Percentiles rank a stretch among this genome's conserved stretches.
phyloP scores from a whole-genome alignment of 352 stramenopile species.

The Bremia lactucae region DNA sequence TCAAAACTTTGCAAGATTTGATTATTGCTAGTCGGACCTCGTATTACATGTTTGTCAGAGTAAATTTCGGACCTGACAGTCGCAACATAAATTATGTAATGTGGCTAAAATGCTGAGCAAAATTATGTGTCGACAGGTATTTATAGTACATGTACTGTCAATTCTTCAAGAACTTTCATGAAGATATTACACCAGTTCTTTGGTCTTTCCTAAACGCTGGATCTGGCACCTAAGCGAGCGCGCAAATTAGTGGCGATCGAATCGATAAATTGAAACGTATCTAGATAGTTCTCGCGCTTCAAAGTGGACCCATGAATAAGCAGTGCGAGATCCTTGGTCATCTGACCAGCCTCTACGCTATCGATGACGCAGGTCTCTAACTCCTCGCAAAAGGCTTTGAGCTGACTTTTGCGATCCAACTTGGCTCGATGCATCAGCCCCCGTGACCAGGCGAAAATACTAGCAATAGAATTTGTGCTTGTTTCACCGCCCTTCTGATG shows the following conservation, averaged over 20 bases:
- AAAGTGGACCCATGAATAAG: conserved; percentile 67
- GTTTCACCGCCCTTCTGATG: conserved; percentile 85
- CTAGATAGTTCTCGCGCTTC: conserved; percentile 73
- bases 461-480: conserved; percentile 83
- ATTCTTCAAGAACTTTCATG: too few species aligned
- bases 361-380: conserved; percentile 69
- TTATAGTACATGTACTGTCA: too few species aligned
- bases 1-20: not conserved
- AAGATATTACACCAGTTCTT: too few species aligned
- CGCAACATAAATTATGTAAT: too few species aligned
- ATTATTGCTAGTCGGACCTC: conserved; percentile 1
- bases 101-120: too few species aligned
- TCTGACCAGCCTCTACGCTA: conserved; percentile 70
- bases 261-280: conserved; percentile 62
- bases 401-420: conserved; percentile 68
- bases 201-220: conserved; percentile 34
- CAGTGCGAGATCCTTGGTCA: conserved; percentile 85
- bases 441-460: conserved; percentile 85
- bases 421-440: conserved; percentile 77
- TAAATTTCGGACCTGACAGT: too few species aligned
- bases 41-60: too few species aligned
- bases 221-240: conserved; percentile 22
- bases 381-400: conserved; percentile 63
- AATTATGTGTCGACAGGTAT: too few species aligned
- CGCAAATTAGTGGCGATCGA: conserved; percentile 41